Base-by-base conservation (phyloP, 2,329 filamentous ascomycete genomes). In the Botryosphaeria dothidea region DNA sequence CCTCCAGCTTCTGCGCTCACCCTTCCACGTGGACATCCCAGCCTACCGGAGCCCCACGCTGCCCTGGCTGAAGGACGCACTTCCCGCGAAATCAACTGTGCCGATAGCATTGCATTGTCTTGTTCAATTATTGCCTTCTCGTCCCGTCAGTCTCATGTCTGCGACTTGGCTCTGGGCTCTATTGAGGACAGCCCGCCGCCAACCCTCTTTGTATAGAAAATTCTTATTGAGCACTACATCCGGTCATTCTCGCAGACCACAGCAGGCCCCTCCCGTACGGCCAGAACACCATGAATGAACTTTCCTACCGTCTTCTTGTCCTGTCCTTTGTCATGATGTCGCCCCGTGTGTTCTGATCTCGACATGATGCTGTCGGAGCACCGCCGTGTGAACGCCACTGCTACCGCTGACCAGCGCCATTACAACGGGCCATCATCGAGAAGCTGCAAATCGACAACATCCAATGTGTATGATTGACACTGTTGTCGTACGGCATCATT, bases 141-240 rank as follows among this genome's bases (percentile, higher is more conserved):
- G 8, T 41, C 4, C 13, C 23, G 8, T 13, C 7, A 23, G 21
- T 21, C 54, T 43, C 4, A 21, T 43, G 5, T 3, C 6, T 8
- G 8, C 13, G 11, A 15, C 17, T n/a, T 29, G 23, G 19, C 27
- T 8, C 21, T 8, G 9, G 13, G 4, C 6, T 17, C 31, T 49
- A 58, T 49, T 58, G 51, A 43, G 60, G 21, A 15, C 6, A 6
- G 8, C 8, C 21, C 17, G 7, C 7, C 51, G 31, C 62, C 49
- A 65, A 38, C n/a, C 51, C 29, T 5, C 11, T 58, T 57, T n/a
- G 17, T 52, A 29, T 7, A 34, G 34, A 5, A 9, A 1, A 6
- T 34, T 61, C 61, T 57, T 71, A 71, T 71, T 71, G 67, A 71
- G 65, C 66, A 66, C 68, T 66, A 60, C 66, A 69, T 71, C 48